Conservation (phyloP, 2,329 filamentous ascomycete genomes). For the Alternaria viburni region DNA sequence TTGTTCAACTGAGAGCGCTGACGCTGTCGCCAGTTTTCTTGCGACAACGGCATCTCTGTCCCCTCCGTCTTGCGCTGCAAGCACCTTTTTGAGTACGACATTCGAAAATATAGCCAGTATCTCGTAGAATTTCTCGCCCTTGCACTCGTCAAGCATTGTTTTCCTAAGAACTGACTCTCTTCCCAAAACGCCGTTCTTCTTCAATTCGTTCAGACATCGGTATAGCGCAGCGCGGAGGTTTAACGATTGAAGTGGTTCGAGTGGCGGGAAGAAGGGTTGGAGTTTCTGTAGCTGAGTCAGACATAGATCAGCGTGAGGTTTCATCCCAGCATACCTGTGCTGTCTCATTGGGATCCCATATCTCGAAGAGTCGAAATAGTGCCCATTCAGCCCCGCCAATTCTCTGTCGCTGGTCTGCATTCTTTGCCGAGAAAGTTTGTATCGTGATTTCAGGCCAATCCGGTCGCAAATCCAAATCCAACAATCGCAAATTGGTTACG, state of each 20-base stretch:
- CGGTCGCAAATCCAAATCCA: slow-evolving; percentile 75
- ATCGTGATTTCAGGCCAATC: slow-evolving; percentile 82
- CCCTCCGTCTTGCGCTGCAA: slow-evolving; percentile 59
- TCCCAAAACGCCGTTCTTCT: slow-evolving; percentile 84
- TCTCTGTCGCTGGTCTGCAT: slow-evolving; percentile 81
- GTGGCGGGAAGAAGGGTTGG: slow-evolving; percentile 86
- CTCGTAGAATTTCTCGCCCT: slow-evolving; percentile 88
- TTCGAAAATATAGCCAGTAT: slow-evolving; percentile 84
- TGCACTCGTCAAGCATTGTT: slow-evolving; percentile 96
- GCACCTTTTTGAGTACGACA: slow-evolving; percentile 74
- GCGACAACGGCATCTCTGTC: slow-evolving; percentile 48
- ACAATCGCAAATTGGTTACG: slow-evolving; percentile 80
- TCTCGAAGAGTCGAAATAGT: slow-evolving; percentile 81
- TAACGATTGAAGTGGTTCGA: slow-evolving; percentile 87
- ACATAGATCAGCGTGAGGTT: background rate
- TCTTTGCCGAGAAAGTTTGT: slow-evolving; percentile 71
- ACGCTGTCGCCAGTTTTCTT: slow-evolving; percentile 57
- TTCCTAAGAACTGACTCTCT: slow-evolving; percentile 83
- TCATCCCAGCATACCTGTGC: slow-evolving; percentile 62
- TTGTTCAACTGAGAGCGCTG: slow-evolving; percentile 36
- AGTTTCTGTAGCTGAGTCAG: slow-evolving; percentile 68
- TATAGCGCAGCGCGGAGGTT: slow-evolving; percentile 87
- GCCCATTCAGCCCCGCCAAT: slow-evolving; percentile 88
- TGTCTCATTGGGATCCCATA: slow-evolving; percentile 82
- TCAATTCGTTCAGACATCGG: slow-evolving; percentile 79